phyloP scores from a whole-genome alignment of 192 early-diverging fungal genomes.

The Mycoemilia scoparia region DNA sequence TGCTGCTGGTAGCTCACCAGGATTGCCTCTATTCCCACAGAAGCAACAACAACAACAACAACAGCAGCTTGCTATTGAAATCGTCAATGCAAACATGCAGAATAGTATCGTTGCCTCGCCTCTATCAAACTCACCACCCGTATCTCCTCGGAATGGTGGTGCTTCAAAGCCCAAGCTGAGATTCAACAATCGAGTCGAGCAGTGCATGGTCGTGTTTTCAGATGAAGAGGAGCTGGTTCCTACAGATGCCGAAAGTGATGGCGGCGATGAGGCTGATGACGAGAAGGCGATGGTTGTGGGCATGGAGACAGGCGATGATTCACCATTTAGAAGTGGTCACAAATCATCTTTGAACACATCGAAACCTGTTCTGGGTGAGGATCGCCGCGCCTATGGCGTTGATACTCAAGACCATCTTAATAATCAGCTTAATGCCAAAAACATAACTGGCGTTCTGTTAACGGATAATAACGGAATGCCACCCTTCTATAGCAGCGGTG shows the following conservation, averaged over 20 bases:
- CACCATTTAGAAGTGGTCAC: too few species aligned
- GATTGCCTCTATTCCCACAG: not conserved
- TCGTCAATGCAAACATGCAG: slow-evolving; percentile 21
- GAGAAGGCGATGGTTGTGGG: too few species aligned
- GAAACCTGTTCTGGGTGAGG: too few species aligned
- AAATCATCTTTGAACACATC: too few species aligned
- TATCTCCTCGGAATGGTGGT: slow-evolving; percentile 13
- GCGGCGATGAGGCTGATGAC: slow-evolving; percentile 6
- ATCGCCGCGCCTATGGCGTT: too few species aligned
- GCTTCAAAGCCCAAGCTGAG: slow-evolving; percentile 18
- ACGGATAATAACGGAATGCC: too few species aligned
- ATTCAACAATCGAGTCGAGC: slow-evolving; percentile 32
- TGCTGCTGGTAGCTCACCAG: slow-evolving; percentile 13
- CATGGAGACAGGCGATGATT: too few species aligned
- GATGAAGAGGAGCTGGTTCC: slow-evolving; percentile 29
- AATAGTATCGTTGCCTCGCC: slow-evolving; percentile 24
- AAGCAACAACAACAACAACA: slow-evolving; percentile 1
- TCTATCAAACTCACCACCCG: slow-evolving; percentile 22
- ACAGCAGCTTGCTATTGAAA: slow-evolving; percentile 5
- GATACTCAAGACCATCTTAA: too few species aligned
- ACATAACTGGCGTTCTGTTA: too few species aligned
- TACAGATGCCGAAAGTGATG: slow-evolving; percentile 17
- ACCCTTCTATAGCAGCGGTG: too few species aligned
- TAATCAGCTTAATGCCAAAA: too few species aligned
- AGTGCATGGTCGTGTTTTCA: slow-evolving; percentile 30